Evolutionary conservation across 352 stramenopile genomes (phyloP).

Genomic region (Peronospora belbahrii): DNA sequence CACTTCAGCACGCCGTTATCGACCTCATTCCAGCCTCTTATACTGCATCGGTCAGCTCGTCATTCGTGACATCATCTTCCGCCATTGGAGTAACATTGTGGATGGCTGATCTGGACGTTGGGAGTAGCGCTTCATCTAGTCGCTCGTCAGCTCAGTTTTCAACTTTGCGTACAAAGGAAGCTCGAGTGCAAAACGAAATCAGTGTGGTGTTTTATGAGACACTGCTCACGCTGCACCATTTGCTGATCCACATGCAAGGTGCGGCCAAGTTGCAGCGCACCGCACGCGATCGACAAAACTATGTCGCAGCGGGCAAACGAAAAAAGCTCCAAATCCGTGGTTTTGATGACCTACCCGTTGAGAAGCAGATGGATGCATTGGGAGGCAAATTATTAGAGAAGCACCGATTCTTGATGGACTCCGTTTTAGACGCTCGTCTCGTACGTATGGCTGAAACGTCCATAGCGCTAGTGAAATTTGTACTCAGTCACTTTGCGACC

Average conservation of each 20-base stretch:
- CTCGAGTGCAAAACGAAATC: slow-evolving; percentile 59
- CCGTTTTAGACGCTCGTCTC: slow-evolving; percentile 53
- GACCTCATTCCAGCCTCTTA: slow-evolving; percentile 50
- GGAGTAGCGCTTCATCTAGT: slow-evolving; percentile 14
- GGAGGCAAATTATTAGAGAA: slow-evolving; percentile 50
- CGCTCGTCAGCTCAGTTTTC: slow-evolving; percentile 29
- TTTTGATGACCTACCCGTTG: slow-evolving; percentile 20
- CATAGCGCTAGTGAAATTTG: slow-evolving; percentile 52
- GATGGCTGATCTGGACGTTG: slow-evolving; percentile 25
- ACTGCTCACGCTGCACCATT: slow-evolving; percentile 53
- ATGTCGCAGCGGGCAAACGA: slow-evolving; percentile 18
- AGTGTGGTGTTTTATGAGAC: slow-evolving; percentile 62
- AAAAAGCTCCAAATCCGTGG: slow-evolving; percentile 6
- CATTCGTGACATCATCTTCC: slow-evolving; percentile 12
- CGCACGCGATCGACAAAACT: slow-evolving; percentile 16
- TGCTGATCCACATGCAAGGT: slow-evolving; percentile 42
- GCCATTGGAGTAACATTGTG: slow-evolving; percentile 32
- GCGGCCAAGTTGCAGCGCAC: slow-evolving; percentile 19
- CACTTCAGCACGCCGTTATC: slow-evolving; percentile 40
- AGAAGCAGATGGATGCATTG: slow-evolving; percentile 28
- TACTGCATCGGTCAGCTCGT: slow-evolving; percentile 21
- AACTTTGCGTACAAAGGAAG: slow-evolving; percentile 43
- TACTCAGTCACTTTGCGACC: slow-evolving; percentile 34
- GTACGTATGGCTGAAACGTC: slow-evolving; percentile 47
- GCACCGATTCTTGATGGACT: slow-evolving; percentile 62